These are phyloP conservation scores for Liriodendron chinense DNA, from an alignment of 164 flowering plant genomes.

Conservation along the genomic window DNA sequence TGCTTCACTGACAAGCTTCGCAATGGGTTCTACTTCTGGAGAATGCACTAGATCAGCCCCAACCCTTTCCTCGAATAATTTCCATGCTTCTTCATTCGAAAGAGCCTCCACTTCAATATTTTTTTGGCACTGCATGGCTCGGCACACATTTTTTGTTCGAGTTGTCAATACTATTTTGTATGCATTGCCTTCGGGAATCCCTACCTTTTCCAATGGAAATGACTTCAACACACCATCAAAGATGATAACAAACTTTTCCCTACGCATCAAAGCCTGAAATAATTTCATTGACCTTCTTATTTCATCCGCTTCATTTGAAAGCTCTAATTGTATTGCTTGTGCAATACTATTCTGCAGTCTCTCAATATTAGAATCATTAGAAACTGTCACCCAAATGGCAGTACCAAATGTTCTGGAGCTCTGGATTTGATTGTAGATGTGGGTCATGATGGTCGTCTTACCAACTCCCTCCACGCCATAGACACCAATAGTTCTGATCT, in stretches of 20 bases:
- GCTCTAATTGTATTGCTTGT: not conserved
- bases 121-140: not conserved
- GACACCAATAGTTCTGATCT: slow-evolving; percentile 3
- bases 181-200: not conserved
- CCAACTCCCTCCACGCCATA: slow-evolving; percentile 14
- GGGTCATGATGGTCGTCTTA: slow-evolving; percentile 8
- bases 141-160: not conserved
- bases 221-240: slow-evolving; percentile 6
- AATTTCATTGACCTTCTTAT: not conserved
- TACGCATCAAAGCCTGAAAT: not conserved
- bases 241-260: not conserved
- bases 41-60: not conserved
- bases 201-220: not conserved
- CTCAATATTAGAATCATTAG: not conserved
- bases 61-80: not conserved
- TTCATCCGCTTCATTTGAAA: not conserved
- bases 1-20: slow-evolving; percentile 1
- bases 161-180: slow-evolving; percentile 5
- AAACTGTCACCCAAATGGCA: not conserved
- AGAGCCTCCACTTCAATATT: slow-evolving; percentile 3
- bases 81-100: slow-evolving; percentile 5
- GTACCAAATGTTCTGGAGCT: not conserved
- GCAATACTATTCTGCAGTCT: not conserved
- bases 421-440: not conserved
- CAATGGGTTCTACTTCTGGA: slow-evolving; percentile 8